phyloP scores from a whole-genome alignment of 306 rosid species.

The Malus asiatica region DNA sequence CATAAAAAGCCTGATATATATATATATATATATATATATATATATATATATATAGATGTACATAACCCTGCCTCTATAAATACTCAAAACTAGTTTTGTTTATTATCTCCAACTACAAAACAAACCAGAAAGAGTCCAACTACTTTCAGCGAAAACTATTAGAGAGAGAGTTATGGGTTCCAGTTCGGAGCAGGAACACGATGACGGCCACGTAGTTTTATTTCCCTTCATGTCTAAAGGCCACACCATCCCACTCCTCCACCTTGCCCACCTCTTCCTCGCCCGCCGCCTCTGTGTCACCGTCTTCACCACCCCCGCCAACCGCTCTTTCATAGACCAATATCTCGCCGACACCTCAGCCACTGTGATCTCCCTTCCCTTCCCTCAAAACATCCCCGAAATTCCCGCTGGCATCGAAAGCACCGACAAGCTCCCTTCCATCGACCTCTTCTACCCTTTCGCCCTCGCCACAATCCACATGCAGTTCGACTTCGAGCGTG shows the following conservation, averaged over 20 bases:
- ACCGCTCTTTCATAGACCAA: constrained; percentile 23
- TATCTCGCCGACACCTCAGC: constrained; percentile 22
- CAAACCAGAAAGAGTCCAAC: neutral
- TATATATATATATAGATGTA: no score
- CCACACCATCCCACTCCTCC: constrained; percentile 49
- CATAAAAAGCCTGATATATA: no score
- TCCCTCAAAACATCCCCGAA: constrained; percentile 17
- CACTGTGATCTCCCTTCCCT: constrained; percentile 22
- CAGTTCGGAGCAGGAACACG: neutral
- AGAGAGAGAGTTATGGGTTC: constrained; percentile 12
- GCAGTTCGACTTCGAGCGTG: constrained; percentile 30
- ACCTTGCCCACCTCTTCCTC: constrained; percentile 35
- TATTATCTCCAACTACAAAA: no score
- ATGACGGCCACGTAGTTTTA: constrained; percentile 13
- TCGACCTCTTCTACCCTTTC: constrained; percentile 16
- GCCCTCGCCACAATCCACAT: constrained; percentile 22
- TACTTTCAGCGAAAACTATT: no score
- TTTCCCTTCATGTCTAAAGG: constrained; percentile 61
- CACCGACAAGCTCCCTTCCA: constrained; percentile 21
- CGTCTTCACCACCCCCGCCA: constrained; percentile 34
- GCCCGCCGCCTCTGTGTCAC: constrained; percentile 18
- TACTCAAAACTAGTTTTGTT: no score
- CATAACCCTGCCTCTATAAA: no score
- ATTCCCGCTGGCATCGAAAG: constrained; percentile 32
- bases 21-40: no score